Percentiles rank a stretch among this genome's conserved stretches.
These are phyloP conservation scores for Fraxinus xanthoxyloides DNA, from an alignment of 305 asterid species.

Conservation along the genomic window DNA sequence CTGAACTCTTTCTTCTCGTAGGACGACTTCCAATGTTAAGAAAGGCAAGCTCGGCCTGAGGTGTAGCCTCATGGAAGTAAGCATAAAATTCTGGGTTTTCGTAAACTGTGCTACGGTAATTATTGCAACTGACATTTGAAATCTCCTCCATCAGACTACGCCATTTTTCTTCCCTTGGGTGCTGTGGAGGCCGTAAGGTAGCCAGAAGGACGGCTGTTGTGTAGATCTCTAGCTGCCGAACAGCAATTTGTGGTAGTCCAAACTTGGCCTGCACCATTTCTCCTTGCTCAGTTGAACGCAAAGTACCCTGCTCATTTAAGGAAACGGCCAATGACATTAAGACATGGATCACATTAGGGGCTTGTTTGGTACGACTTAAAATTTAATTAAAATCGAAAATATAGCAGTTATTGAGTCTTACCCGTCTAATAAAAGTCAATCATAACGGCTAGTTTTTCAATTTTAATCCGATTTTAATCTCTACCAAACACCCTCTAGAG, in stretches of 20 bases:
- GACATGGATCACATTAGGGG: background rate
- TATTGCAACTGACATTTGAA: slow-evolving; percentile 66
- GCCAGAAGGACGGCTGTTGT: slow-evolving; percentile 94
- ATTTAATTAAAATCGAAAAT: too few relatives aligned
- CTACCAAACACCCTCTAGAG: too few relatives aligned
- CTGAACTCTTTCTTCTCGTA: slow-evolving; percentile 64
- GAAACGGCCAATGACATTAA: background rate
- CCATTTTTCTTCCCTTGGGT: slow-evolving; percentile 86
- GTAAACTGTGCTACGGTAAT: slow-evolving; percentile 73
- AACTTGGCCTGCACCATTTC: slow-evolving; percentile 99
- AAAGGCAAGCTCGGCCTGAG: slow-evolving; percentile 88
- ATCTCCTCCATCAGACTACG: slow-evolving; percentile 90
- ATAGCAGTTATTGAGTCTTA: too few relatives aligned
- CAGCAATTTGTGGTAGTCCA: slow-evolving; percentile 87
- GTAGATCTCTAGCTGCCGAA: slow-evolving; percentile 90
- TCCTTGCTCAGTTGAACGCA: slow-evolving; percentile 94
- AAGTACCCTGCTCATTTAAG: slow-evolving; percentile 67
- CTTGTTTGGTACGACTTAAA: too few relatives aligned
- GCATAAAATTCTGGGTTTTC: slow-evolving; percentile 83
- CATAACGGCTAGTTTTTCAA: too few relatives aligned
- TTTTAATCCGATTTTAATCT: too few relatives aligned
- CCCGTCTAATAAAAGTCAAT: too few relatives aligned
- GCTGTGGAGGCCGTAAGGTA: slow-evolving; percentile 77
- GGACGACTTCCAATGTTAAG: slow-evolving; percentile 98
- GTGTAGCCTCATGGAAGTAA: slow-evolving; percentile 94